These are phyloP conservation scores for Globisporangium camurandrum DNA, from an alignment of 352 stramenopile genomes.

Conservation along the genomic window DNA sequence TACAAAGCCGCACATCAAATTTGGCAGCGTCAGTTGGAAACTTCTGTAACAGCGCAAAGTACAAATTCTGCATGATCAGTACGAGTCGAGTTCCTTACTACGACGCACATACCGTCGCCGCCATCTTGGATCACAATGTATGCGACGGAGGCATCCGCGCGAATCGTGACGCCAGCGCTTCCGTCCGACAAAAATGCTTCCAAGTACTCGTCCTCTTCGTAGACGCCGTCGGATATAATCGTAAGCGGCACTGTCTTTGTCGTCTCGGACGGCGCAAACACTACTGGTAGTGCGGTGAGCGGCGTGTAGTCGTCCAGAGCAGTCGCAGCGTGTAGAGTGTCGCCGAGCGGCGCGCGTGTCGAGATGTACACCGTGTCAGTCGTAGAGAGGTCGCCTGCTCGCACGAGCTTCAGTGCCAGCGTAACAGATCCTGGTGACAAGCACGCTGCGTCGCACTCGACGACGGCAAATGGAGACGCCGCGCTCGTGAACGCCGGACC, in stretches of 20 bases:
- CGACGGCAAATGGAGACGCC: conserved; percentile 16
- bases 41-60: no score
- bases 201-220: conserved; percentile 39
- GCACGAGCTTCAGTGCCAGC: conserved; percentile 25
- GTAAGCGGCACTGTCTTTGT: conserved; percentile 22
- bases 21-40: no score
- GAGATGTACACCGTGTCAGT: conserved; percentile 31
- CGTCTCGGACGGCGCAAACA: conserved; percentile 22
- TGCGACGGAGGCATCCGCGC: conserved; percentile 10
- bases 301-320: conserved; percentile 24
- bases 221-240: conserved; percentile 36
- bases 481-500: conserved; percentile 19
- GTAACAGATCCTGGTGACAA: conserved; percentile 23
- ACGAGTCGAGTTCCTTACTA: neutral
- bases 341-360: conserved; percentile 14
- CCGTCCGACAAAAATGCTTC: conserved; percentile 24
- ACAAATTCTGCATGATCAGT: no score
- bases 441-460: conserved; percentile 29
- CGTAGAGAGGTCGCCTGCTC: conserved; percentile 16
- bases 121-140: conserved; percentile 31
- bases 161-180: conserved; percentile 17
- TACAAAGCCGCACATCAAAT: neutral
- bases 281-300: conserved; percentile 14
- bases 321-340: conserved; percentile 11
- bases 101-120: conserved; percentile 24